phyloP scores from a whole-genome alignment of 2,329 filamentous ascomycete genomes.

The Davidsoniella neocaledoniae region DNA sequence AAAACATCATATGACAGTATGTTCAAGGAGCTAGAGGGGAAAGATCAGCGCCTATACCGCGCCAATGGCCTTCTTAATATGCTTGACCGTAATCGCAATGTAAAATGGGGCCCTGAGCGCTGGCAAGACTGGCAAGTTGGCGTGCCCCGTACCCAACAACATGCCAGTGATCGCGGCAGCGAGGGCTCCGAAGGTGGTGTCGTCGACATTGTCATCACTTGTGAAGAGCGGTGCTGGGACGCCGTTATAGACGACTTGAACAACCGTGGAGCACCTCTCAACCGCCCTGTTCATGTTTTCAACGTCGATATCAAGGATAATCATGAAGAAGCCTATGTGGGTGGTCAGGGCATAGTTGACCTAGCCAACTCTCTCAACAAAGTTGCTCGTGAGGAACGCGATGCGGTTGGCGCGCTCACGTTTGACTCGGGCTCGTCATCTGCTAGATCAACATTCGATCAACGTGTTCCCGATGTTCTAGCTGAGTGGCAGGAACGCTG shows the following conservation, averaged over 20 bases:
- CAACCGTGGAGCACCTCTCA: conserved; percentile 68
- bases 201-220: conserved; percentile 90
- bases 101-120: conserved; percentile 91
- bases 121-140: conserved; percentile 97
- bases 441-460: conserved; percentile 67
- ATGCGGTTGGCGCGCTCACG: conserved; percentile 40
- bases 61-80: conserved; percentile 91
- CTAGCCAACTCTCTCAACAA: conserved; percentile 72
- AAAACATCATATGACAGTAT: conserved; percentile 89
- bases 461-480: conserved; percentile 79
- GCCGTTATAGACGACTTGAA: conserved; percentile 89
- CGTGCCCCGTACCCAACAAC: conserved; percentile 55
- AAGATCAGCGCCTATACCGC: conserved; percentile 74
- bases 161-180: conserved; percentile 59
- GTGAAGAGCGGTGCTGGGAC: conserved; percentile 96
- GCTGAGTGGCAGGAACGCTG: conserved; percentile 89
- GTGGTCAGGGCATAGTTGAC: conserved; percentile 81
- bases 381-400: conserved; percentile 61
- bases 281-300: conserved; percentile 90
- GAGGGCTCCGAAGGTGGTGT: conserved; percentile 72
- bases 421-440: conserved; percentile 55
- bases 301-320: conserved; percentile 98
- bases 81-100: conserved; percentile 75
- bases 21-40: conserved; percentile 74
- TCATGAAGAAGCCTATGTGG: conserved; percentile 85